Evolutionary conservation across 192 early-diverging fungal species (phyloP).

Genomic region (Umbelopsis ramanniana): DNA sequence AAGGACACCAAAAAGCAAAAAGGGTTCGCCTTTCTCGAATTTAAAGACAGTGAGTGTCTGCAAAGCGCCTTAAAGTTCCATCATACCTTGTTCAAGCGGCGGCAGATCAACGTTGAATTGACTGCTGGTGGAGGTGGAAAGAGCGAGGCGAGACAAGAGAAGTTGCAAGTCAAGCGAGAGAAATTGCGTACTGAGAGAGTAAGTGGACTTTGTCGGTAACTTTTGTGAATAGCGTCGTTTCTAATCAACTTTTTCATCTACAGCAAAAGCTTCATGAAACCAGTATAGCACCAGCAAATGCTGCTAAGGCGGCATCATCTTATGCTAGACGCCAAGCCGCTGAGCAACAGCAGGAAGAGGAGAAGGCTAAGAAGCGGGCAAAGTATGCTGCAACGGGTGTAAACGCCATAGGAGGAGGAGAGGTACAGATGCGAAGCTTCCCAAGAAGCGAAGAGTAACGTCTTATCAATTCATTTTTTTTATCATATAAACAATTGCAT

Average conservation of each 20-base stretch:
- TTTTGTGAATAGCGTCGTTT: background rate
- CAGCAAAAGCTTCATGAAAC: conserved; percentile 55
- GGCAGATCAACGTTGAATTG: conserved; percentile 75
- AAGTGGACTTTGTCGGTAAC: conserved; percentile 30
- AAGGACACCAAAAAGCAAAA: conserved; percentile 71
- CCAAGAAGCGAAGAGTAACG: background rate
- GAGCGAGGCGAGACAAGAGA: conserved; percentile 49
- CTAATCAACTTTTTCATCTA: background rate
- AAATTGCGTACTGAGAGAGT: conserved; percentile 58
- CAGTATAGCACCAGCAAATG: conserved; percentile 50
- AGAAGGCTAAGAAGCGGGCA: conserved; percentile 28
- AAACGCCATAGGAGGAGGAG: conserved; percentile 3
- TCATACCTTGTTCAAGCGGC: conserved; percentile 60
- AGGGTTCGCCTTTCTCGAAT: conserved; percentile 77
- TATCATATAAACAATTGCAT: background rate
- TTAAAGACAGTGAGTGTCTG: conserved; percentile 40
- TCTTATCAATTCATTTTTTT: background rate
- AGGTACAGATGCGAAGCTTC: conserved; percentile 2
- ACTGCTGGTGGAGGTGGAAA: conserved; percentile 77
- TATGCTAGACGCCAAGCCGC: conserved; percentile 43
- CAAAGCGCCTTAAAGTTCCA: conserved; percentile 69
- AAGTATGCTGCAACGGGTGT: conserved; percentile 14
- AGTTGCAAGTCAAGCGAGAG: conserved; percentile 54
- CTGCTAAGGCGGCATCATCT: conserved; percentile 38
- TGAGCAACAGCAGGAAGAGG: conserved; percentile 40